Percentiles rank a stretch among this genome's conserved stretches.
These are phyloP conservation scores for Ogataea saltuana DNA, from an alignment of 805 yeast genomes.

Conservation along the genomic window DNA sequence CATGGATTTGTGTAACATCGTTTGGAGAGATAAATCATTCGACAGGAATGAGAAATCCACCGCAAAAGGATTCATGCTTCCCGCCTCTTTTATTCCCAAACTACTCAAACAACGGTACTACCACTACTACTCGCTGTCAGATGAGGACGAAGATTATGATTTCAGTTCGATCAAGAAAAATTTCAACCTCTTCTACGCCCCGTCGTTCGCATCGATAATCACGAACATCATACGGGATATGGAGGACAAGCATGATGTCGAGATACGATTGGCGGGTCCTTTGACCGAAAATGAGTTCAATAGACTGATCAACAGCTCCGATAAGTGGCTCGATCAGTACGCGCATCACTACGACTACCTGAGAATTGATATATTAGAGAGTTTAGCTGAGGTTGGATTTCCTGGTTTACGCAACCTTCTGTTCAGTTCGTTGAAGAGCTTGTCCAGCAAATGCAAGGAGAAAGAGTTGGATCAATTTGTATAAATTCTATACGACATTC, in stretches of 20 bases:
- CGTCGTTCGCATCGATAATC: slow-evolving; percentile 48
- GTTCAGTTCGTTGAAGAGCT: slow-evolving; percentile 54
- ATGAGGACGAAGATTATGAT: slow-evolving; percentile 19
- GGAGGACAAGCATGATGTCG: slow-evolving; percentile 43
- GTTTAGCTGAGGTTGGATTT: slow-evolving; percentile 45
- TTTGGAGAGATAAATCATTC: slow-evolving; percentile 59
- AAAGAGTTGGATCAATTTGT: background rate
- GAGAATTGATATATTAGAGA: slow-evolving; percentile 44
- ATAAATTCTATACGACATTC: background rate
- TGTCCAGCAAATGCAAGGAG: slow-evolving; percentile 31
- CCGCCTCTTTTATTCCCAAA: slow-evolving; percentile 34
- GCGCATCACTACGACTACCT: slow-evolving; percentile 43
- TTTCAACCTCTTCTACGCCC: slow-evolving; percentile 49
- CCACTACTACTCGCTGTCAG: slow-evolving; percentile 29
- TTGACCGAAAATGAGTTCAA: slow-evolving; percentile 45
- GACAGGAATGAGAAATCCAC: slow-evolving; percentile 35
- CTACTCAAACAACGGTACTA: slow-evolving; percentile 31
- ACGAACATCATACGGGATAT: slow-evolving; percentile 46
- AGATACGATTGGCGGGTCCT: slow-evolving; percentile 53
- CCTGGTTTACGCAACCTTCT: slow-evolving; percentile 50
- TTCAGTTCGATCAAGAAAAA: slow-evolving; percentile 23
- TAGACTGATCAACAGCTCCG: slow-evolving; percentile 23
- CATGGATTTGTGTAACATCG: slow-evolving; percentile 54
- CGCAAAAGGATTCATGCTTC: slow-evolving; percentile 42
- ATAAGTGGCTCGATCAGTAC: slow-evolving; percentile 29